Evolutionary conservation across 805 yeast species (phyloP).

Genomic region (Candida oleophila): DNA sequence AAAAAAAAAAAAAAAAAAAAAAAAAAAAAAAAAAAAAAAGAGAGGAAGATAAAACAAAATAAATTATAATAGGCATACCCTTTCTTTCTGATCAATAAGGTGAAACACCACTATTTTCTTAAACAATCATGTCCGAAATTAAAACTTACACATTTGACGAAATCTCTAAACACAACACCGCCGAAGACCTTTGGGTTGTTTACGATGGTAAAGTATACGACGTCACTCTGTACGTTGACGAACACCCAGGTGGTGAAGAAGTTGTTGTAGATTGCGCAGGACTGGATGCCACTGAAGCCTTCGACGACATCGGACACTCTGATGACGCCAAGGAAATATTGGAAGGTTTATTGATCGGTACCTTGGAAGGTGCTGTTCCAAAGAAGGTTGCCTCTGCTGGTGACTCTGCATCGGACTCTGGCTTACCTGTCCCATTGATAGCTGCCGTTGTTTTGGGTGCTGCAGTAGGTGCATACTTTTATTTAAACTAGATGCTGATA

Average conservation of each 20-base stretch:
- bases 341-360: constrained; percentile 70
- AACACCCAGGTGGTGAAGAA: constrained; percentile 51
- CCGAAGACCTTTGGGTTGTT: constrained; percentile 44
- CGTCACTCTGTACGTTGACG: constrained; percentile 41
- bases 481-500: constrained; percentile 15
- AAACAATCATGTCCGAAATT: constrained; percentile 11
- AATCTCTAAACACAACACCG: constrained; percentile 38
- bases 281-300: constrained; percentile 45
- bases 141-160: constrained; percentile 57
- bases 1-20: no score
- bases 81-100: neutral
- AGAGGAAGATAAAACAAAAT: neutral
- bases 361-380: constrained; percentile 62
- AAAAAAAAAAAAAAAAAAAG: neutral
- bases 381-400: constrained; percentile 19
- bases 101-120: constrained; percentile 4
- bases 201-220: constrained; percentile 46
- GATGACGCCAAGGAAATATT: constrained; percentile 89
- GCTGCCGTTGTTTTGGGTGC: constrained; percentile 36
- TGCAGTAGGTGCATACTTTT: constrained; percentile 45
- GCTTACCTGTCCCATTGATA: constrained; percentile 27
- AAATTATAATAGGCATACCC: neutral
- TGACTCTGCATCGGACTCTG: constrained; percentile 13
- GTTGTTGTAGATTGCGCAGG: constrained; percentile 45
- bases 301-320: constrained; percentile 89